Conservation (phyloP, 1,284 basidiomycete genomes). For the Sporisorium scitamineum region DNA sequence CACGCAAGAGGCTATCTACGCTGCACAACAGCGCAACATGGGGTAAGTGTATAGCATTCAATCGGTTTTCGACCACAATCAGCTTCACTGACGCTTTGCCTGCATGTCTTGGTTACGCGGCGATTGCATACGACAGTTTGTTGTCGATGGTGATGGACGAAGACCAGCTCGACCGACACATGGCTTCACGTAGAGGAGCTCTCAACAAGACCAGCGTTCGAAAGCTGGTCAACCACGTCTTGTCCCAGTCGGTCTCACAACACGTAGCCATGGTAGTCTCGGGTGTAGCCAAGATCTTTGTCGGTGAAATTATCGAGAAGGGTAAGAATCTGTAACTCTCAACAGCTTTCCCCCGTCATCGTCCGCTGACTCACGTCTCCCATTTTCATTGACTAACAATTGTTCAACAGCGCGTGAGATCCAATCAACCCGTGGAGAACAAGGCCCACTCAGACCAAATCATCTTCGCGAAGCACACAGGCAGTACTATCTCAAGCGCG, state of each 20-base stretch:
- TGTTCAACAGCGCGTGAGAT: conserved; percentile 77
- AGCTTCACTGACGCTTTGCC: neutral
- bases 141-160: conserved; percentile 87
- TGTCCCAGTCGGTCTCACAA: conserved; percentile 81
- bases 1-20: conserved; percentile 65
- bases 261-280: conserved; percentile 88
- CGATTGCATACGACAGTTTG: conserved; percentile 70
- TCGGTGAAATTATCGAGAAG: conserved; percentile 89
- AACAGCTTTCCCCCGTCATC: no score
- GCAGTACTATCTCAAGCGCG: conserved; percentile 82
- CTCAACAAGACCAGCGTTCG: conserved; percentile 84
- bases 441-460: conserved; percentile 83
- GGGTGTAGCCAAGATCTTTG: conserved; percentile 89
- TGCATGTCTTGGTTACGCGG: neutral
- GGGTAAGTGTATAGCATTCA: conserved; percentile 26
- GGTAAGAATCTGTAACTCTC: neutral
- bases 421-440: conserved; percentile 78
- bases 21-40: conserved; percentile 68
- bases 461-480: conserved; percentile 88
- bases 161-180: conserved; percentile 86
- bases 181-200: conserved; percentile 84
- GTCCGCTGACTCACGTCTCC: no score
- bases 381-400: no score
- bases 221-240: conserved; percentile 86
- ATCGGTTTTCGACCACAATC: neutral